A percentile compares a stretch with the other conserved stretches of the same genome.
phyloP scores from a whole-genome alignment of 768 basidiomycete species.

The Mycena venus region DNA sequence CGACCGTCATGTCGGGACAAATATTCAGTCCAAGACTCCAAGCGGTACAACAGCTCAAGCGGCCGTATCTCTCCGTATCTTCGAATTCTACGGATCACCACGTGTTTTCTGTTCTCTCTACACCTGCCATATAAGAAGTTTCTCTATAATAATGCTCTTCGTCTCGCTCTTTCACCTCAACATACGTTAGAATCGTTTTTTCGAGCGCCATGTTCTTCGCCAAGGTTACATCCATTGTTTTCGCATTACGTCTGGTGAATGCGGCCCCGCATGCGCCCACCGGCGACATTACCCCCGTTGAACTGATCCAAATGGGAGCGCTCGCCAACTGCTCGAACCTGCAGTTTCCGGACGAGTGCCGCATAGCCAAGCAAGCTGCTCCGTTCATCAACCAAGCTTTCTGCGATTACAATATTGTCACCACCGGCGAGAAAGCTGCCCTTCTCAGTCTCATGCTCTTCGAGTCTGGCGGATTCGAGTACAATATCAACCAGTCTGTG shows the following conservation, averaged over 20 bases:
- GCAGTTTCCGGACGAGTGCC: slow-evolving; percentile 34
- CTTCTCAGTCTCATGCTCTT: slow-evolving; percentile 39
- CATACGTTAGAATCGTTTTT: too few relatives aligned
- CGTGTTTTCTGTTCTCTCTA: too few relatives aligned
- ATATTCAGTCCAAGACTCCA: too few relatives aligned
- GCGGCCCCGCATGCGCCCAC: background rate
- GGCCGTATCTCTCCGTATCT: too few relatives aligned
- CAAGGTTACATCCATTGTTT: background rate
- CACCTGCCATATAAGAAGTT: too few relatives aligned
- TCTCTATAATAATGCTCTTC: too few relatives aligned
- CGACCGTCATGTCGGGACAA: too few relatives aligned
- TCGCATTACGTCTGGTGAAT: background rate
- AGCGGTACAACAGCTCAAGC: too few relatives aligned
- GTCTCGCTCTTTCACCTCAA: too few relatives aligned
- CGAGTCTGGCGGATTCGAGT: slow-evolving; percentile 36
- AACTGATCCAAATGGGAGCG: slow-evolving; percentile 36
- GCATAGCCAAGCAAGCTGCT: slow-evolving; percentile 35
- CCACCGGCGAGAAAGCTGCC: slow-evolving; percentile 38
- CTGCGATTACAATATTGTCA: slow-evolving; percentile 30
- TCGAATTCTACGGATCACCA: too few relatives aligned
- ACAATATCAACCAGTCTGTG: slow-evolving; percentile 40
- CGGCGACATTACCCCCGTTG: slow-evolving; percentile 27
- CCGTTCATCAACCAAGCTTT: slow-evolving; percentile 41
- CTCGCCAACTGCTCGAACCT: slow-evolving; percentile 31
- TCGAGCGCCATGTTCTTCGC: background rate